Evolutionary conservation across 2,329 filamentous ascomycete species (phyloP).

Genomic region (Lomentospora prolificans): DNA sequence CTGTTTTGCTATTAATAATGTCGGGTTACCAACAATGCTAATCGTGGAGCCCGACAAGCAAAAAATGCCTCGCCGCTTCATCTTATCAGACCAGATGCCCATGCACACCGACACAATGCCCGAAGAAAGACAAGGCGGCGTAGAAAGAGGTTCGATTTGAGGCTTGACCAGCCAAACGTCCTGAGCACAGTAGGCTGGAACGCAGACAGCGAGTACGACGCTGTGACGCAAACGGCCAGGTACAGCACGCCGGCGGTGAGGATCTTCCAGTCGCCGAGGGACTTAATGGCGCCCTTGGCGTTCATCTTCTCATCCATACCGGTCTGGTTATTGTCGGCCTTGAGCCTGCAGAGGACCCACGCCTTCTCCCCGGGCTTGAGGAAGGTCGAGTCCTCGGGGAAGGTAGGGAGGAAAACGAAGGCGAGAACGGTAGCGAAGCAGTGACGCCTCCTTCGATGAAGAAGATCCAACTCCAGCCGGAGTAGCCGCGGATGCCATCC

Average conservation of each 20-base stretch:
- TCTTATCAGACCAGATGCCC: slow-evolving; percentile 16
- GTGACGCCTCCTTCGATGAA: slow-evolving; percentile 29
- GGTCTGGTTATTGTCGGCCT: slow-evolving; percentile 12
- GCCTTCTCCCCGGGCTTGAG: slow-evolving; percentile 27
- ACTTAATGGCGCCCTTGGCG: slow-evolving; percentile 37
- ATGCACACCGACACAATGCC: slow-evolving; percentile 22
- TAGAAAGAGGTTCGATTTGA: slow-evolving; percentile 22
- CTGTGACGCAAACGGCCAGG: slow-evolving; percentile 18
- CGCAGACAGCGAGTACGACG: slow-evolving; percentile 21
- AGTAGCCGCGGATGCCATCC: slow-evolving; percentile 19
- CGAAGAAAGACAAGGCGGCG: slow-evolving; percentile 19
- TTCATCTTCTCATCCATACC: slow-evolving; percentile 16
- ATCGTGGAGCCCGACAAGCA: slow-evolving; percentile 15
- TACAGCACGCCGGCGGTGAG: slow-evolving; percentile 29
- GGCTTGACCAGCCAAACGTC: slow-evolving; percentile 21
- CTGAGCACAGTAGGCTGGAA: slow-evolving; percentile 24
- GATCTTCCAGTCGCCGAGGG: slow-evolving; percentile 39
- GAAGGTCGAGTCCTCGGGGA: slow-evolving; percentile 26
- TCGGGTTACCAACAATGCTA: slow-evolving; percentile 21
- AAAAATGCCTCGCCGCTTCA: slow-evolving; percentile 16
- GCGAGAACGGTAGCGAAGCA: slow-evolving; percentile 23
- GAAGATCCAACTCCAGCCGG: slow-evolving; percentile 36
- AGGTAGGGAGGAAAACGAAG: slow-evolving; percentile 27
- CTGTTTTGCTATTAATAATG: too few relatives aligned
- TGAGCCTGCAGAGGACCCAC: slow-evolving; percentile 13